phyloP scores from a whole-genome alignment of 2,329 filamentous ascomycete genomes.

The Hyphodiscus sp. region DNA sequence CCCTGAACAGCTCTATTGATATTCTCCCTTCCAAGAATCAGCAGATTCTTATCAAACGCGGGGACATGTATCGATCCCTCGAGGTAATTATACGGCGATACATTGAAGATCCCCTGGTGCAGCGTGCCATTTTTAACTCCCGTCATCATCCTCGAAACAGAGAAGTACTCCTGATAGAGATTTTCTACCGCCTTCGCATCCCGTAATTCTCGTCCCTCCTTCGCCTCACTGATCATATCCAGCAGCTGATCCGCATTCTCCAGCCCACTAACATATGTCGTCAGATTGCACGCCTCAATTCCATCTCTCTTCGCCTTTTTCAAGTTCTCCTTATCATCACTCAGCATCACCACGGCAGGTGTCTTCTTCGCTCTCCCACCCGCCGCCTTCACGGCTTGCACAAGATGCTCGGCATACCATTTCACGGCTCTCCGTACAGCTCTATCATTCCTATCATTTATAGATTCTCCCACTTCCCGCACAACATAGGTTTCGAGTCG shows the following conservation, averaged over 20 bases:
- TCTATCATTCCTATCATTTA: slow-evolving; percentile 95
- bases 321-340: slow-evolving; percentile 84
- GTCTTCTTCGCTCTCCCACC: slow-evolving; percentile 45
- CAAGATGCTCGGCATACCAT: slow-evolving; percentile 85
- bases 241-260: slow-evolving; percentile 79
- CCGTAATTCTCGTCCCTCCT: slow-evolving; percentile 58
- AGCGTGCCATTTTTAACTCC: slow-evolving; percentile 81
- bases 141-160: slow-evolving; percentile 88
- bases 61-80: slow-evolving; percentile 88
- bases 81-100: slow-evolving; percentile 96
- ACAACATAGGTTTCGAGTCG: slow-evolving; percentile 82
- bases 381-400: slow-evolving; percentile 49
- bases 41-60: slow-evolving; percentile 80
- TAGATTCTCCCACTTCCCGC: slow-evolving; percentile 69
- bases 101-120: slow-evolving; percentile 92
- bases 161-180: slow-evolving; percentile 83
- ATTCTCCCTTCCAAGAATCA: slow-evolving; percentile 88
- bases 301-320: slow-evolving; percentile 71
- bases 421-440: slow-evolving; percentile 78
- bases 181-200: slow-evolving; percentile 60
- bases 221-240: slow-evolving; percentile 84
- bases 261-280: slow-evolving; percentile 76
- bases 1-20: slow-evolving; percentile 92
- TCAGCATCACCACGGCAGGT: slow-evolving; percentile 86
- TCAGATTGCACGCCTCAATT: slow-evolving; percentile 61